Evolutionary conservation across 75 land plant species (phyloP), one percentile per base, ranked within the genome.

Genomic region (Ceratopteris richardii): DNA sequence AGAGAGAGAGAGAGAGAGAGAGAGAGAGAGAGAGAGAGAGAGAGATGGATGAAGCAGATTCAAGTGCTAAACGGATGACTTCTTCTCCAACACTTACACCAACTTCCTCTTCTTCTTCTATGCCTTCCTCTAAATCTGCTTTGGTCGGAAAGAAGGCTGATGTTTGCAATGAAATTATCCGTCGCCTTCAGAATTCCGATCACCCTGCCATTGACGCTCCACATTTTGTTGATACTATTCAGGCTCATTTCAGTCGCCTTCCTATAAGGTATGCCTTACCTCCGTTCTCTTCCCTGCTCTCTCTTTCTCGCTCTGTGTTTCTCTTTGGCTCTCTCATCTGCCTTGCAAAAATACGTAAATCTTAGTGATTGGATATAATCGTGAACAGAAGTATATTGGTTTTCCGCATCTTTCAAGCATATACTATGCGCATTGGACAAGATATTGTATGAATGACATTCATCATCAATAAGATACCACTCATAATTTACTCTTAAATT

Each of bases 171-270:
- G 74, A 81, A 28, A 65, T 77, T 29, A 69, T 57, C 29, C 55
- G 26, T 23, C 40, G 76, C 44, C 61, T 80, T 40, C 19, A 75
- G 25, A 76, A 75, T 54, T 24, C 4, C 2, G 51, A 72, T 58
- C 57, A 71, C 19, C 78, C 64, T 47, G 78, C 66, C 12, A 17
- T 46, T 14, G 21, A 37, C 18, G 57, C 64, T 43, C 76, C 72
- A 2, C 60, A 51, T 14, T 72, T 75, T 28, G 56, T 65, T 0
- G 76, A 80, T 0, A 47, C 31, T 11, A 48, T 80, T 44, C 72
- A 72, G 31, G 72, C 78, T 42, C 83, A 80, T 56, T 72, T 80
- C 76, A 53, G 28, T 56, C 72, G 83, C 9, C 48, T 80, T 57
- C 83, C 83, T 11, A 25, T 72, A 11, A 75, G 83, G 83, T 80